Evolutionary conservation across 192 early-diverging fungal genomes (phyloP), one percentile per base, ranked within the genome.

Genomic region (Umbelopsis sp.): DNA sequence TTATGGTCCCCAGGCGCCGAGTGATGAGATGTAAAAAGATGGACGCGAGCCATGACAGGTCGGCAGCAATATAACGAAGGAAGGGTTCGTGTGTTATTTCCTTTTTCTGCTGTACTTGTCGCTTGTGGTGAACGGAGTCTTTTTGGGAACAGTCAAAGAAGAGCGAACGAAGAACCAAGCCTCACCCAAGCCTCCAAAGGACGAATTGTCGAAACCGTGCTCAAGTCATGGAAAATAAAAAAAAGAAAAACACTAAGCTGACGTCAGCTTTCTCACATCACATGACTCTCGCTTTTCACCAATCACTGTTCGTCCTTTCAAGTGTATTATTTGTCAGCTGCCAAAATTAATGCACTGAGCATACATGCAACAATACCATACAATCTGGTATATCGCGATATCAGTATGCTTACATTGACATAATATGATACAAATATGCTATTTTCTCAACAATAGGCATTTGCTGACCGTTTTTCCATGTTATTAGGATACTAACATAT

Each of bases 1-100:
- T 45, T 26, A n/a, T 74, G 44, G 32, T 69, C 54, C 3, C 49
- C 49, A 45, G 44, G 71, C 32, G 59, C 47, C 26, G 56, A 62
- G 56, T 62, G 56, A 38, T 67, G 65, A 12, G 73, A 69, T 49
- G 54, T 69, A 34, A 75, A 75, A 21, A 56, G 54, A 65, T 75
- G 73, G 45, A 75, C 73, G 51, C 73, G 73, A 45, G 73, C 73
- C 73, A 75, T 74, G 29, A 17, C 36, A 38, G 24, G 12, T 41
- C 32, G 52, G 41, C 20, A 53, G 29, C 49, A 54, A 31, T 52
- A 29, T 6, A 50, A 49, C 44, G 25, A 17, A 38, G 26, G 26
- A 20, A 14, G 17, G 4, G 10, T 29, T 29, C 17, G 14, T 29
- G 66, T 45, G n/a, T 29, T 32, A n/a, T 69, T 50, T 69, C 32